phyloP scores from a whole-genome alignment of 176 grass and related monocot species.

The Pharus latifolius region DNA sequence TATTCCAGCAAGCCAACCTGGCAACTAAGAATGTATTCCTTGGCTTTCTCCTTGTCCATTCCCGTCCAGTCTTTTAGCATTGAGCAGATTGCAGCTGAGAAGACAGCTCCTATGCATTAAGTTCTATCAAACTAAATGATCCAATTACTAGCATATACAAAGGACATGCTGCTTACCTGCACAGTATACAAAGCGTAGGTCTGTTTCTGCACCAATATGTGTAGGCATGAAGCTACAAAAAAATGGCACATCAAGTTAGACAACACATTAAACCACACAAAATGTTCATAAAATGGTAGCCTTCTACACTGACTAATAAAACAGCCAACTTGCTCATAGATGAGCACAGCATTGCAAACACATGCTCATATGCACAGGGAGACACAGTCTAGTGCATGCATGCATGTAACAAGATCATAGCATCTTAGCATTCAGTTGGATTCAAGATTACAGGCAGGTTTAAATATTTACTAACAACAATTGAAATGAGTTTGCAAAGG shows the following conservation, averaged over 20 bases:
- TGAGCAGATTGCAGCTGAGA: conserved; percentile 82
- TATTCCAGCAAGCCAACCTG: conserved; percentile 40
- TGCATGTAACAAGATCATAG: background rate
- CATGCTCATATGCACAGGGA: background rate
- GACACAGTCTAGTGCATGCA: background rate
- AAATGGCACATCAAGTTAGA: background rate
- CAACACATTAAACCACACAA: background rate
- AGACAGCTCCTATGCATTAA: background rate
- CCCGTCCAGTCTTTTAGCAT: conserved; percentile 84
- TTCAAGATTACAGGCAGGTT: background rate
- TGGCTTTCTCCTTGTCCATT: conserved; percentile 80
- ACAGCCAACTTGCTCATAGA: background rate
- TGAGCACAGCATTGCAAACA: background rate
- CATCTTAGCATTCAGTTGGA: background rate
- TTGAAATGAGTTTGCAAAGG: too few species aligned
- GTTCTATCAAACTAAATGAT: background rate
- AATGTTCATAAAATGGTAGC: background rate
- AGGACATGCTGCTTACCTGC: conserved; percentile 53
- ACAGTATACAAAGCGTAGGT: conserved; percentile 93
- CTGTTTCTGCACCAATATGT: conserved; percentile 81
- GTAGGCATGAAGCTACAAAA: conserved; percentile 79
- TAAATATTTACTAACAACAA: too few species aligned
- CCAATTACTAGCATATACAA: background rate
- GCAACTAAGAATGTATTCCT: conserved; percentile 70
- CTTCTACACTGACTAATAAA: background rate